phyloP scores from a whole-genome alignment of 148 eudicot genomes.

The Fagopyrum homotropicum region DNA sequence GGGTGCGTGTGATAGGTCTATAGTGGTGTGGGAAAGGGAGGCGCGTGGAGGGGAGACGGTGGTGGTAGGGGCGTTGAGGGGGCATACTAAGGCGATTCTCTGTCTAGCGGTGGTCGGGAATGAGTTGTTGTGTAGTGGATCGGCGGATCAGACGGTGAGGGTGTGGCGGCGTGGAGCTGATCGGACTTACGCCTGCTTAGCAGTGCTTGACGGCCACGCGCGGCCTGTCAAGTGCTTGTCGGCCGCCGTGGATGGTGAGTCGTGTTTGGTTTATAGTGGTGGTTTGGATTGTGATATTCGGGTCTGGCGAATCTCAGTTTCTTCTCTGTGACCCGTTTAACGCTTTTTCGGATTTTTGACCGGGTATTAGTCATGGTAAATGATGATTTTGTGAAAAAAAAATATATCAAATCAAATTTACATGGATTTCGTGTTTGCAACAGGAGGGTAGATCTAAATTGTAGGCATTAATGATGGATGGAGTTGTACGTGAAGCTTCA shows the following conservation, averaged over 20 bases:
- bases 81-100: conserved; percentile 69
- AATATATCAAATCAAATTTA: no score
- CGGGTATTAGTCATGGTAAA: no score
- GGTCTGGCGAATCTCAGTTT: conserved; percentile 53
- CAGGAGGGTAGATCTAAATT: no score
- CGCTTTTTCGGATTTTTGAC: neutral
- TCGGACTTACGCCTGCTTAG: conserved; percentile 50
- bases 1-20: conserved; percentile 76
- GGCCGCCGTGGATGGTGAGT: conserved; percentile 42
- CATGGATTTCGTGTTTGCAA: no score
- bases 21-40: conserved; percentile 68
- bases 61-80: conserved; percentile 68
- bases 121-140: conserved; percentile 59
- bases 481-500: no score
- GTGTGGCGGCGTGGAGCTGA: conserved; percentile 58
- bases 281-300: conserved; percentile 69
- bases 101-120: conserved; percentile 56
- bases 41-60: conserved; percentile 24
- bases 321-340: conserved; percentile 18
- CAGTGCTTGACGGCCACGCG: conserved; percentile 61
- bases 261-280: conserved; percentile 62
- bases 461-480: no score
- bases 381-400: no score
- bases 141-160: conserved; percentile 75
- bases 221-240: conserved; percentile 63